A percentile compares a stretch with the other conserved stretches of the same genome.
Conservation (phyloP, 1,284 basidiomycete species). For the Fomitopsis schrenkii region DNA sequence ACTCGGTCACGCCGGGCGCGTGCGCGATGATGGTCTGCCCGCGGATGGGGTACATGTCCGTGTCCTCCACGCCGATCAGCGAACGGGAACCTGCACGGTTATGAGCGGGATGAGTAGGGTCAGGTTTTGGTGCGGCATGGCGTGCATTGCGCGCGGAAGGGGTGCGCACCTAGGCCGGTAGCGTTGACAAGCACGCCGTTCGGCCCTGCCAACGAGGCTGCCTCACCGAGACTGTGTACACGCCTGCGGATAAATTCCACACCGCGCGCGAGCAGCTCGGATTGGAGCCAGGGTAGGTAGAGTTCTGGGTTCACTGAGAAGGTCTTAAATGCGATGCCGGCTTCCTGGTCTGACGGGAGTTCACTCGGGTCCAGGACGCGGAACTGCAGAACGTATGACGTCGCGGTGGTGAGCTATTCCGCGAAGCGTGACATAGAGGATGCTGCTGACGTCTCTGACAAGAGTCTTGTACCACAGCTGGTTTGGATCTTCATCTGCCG, state of each 20-base stretch:
- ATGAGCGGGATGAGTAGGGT: constrained; percentile 1
- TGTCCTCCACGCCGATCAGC: constrained; percentile 79
- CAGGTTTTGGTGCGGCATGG: not conserved
- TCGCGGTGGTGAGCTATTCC: not conserved
- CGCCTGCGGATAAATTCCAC: constrained; percentile 27
- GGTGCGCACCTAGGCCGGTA: constrained; percentile 37
- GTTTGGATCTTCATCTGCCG: constrained; percentile 24
- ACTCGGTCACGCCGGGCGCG: constrained; percentile 57
- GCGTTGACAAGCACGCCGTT: constrained; percentile 44
- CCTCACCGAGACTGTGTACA: constrained; percentile 36
- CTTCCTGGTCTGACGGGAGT: constrained; percentile 29
- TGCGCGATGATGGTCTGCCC: constrained; percentile 82
- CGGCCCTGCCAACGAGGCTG: constrained; percentile 32
- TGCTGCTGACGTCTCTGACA: constrained; percentile 42
- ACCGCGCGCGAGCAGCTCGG: constrained; percentile 31
- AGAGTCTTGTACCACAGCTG: constrained; percentile 49
- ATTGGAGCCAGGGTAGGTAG: constrained; percentile 47
- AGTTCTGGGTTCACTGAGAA: constrained; percentile 43
- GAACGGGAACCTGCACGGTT: constrained; percentile 52
- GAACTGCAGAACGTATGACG: constrained; percentile 30
- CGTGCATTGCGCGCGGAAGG: constrained; percentile 6
- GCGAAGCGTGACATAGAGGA: not conserved
- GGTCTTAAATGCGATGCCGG: constrained; percentile 41
- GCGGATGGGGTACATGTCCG: constrained; percentile 69
- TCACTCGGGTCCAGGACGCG: constrained; percentile 31